Evolutionary conservation across 345 rosid species (phyloP).

Genomic region (Excoecaria cochinchinensis): DNA sequence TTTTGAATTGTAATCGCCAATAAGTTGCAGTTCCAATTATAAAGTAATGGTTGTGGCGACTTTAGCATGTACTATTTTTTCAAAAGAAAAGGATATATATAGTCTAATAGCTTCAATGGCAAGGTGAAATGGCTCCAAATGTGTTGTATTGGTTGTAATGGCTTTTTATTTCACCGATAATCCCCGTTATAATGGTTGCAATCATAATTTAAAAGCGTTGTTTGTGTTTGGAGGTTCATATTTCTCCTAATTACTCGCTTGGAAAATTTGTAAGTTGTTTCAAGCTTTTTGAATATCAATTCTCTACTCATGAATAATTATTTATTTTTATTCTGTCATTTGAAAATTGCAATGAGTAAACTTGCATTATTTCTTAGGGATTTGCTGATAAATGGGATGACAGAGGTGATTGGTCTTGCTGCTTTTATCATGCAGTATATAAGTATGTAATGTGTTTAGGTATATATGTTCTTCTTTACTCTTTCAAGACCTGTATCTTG

Average conservation of each 20-base stretch:
- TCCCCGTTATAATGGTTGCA: too few relatives aligned
- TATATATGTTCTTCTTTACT: background rate
- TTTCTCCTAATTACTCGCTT: too few relatives aligned
- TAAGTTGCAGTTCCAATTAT: background rate
- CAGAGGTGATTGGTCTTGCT: background rate
- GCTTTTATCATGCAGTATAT: background rate
- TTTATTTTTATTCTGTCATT: too few relatives aligned
- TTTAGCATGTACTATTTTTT: background rate
- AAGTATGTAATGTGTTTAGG: background rate
- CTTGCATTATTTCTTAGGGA: background rate
- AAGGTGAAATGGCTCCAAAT: too few relatives aligned
- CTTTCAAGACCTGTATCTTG: background rate
- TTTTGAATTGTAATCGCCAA: too few relatives aligned
- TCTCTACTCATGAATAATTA: too few relatives aligned
- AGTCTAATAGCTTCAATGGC: background rate
- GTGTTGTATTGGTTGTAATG: background rate
- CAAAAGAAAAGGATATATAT: background rate
- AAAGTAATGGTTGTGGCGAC: background rate
- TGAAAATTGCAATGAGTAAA: background rate
- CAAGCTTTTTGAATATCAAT: too few relatives aligned
- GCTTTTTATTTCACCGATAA: background rate
- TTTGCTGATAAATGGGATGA: background rate
- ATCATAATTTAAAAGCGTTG: background rate
- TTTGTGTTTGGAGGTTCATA: background rate
- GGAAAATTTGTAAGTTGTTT: too few relatives aligned